These are phyloP conservation scores for sunflower (Helianthus annuus) DNA, from an alignment of 129 eudicot species.

Conservation along the genomic window DNA sequence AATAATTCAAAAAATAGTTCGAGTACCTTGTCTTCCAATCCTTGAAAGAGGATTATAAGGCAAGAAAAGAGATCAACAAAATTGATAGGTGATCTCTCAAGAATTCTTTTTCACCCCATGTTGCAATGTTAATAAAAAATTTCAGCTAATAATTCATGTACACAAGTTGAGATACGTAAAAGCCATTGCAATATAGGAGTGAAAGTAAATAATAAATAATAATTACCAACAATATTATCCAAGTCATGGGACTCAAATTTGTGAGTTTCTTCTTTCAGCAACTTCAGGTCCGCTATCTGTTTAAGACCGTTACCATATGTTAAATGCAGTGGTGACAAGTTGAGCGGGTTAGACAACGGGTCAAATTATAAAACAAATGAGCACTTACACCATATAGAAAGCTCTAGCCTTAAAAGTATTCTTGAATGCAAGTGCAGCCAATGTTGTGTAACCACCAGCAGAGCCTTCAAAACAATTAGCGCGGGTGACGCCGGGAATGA, in stretches of 20 bases:
- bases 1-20: no score
- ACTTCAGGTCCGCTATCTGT: constrained; percentile 88
- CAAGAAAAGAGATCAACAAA: constrained; percentile 65
- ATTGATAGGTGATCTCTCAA: constrained; percentile 92
- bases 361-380: constrained; percentile 7
- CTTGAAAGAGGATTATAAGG: constrained; percentile 94
- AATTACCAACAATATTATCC: constrained; percentile 84
- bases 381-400: constrained; percentile 88
- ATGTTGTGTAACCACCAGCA: constrained; percentile 97
- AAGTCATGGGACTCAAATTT: constrained; percentile 86
- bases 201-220: neutral
- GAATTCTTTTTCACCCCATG: constrained; percentile 78
- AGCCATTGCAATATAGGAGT: neutral
- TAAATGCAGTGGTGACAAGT: neutral
- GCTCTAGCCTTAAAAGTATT: constrained; percentile 87
- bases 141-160: constrained; percentile 6
- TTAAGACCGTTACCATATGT: constrained; percentile 9
- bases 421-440: constrained; percentile 94
- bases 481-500: no score
- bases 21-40: constrained; percentile 50
- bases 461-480: constrained; percentile 80
- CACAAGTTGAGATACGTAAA: constrained; percentile 5
- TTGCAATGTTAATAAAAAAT: constrained; percentile 8
- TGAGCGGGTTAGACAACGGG: no score
- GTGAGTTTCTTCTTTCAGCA: constrained; percentile 76